Evolutionary conservation across 129 eudicot species (phyloP), one percentile per base, ranked within the genome.

Genomic region (Glebionis coronaria): DNA sequence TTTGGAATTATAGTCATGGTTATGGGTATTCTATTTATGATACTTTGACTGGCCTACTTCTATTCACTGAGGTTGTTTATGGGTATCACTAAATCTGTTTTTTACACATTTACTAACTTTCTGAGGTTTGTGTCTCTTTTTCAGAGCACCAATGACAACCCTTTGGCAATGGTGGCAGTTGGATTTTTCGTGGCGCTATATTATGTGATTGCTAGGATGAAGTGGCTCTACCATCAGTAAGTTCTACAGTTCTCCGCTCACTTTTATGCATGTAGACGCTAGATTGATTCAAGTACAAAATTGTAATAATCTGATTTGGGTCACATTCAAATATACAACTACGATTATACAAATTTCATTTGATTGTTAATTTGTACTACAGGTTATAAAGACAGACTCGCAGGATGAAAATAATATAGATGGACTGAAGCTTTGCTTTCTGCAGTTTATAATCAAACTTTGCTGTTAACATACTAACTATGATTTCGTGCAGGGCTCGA

Each of bases 71-170:
- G n/a, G n/a, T 7, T 35, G 42, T 35, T 35, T 35, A 7, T 35
- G 7, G 42, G 42, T 35, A 35, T 35, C 42, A 35, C 9, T 35
- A 40, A 35, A 35, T 35, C 42, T 35, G 42, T 35, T 49, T 49
- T 14, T 3, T 12, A 2, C 54, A 14, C 6, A 14, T 49, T 14
- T 1, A 27, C 23, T 5, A 21, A 50, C 60, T 35, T 52, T 47
- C 7, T 40, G 12, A 44, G 15, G 51, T 27, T 52, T 54, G 1
- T 35, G 35, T 72, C 45, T n/a, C 23, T 42, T 45, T 56, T 71
- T 12, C 94, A 91, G 97, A 84, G 97, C 81, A 71, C 96, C 14
- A 75, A 69, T 61, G 97, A 88, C 85, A 81, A 72, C 29, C 92
- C 87, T 64, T 70, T 87, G 76, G 86, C 97, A 15, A 73, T 80